Conservation (phyloP, 2,329 filamentous ascomycete species). For the Blumeria hordei region DNA sequence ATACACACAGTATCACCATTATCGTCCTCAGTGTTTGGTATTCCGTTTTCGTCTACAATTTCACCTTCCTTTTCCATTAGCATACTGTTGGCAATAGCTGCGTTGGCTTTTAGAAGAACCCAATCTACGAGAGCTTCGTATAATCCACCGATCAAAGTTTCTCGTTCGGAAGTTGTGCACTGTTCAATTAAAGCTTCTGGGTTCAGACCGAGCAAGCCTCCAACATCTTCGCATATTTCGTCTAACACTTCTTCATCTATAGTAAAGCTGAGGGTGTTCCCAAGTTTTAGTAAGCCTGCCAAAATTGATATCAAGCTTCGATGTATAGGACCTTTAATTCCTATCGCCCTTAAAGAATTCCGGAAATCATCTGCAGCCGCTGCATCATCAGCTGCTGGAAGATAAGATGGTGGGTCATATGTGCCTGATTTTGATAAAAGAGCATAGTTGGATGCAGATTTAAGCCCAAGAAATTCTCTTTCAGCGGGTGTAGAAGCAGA, state of each 20-base stretch:
- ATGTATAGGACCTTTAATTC: slow-evolving; percentile 69
- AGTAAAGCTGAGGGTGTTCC: slow-evolving; percentile 66
- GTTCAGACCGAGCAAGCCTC: slow-evolving; percentile 64
- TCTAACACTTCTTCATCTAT: slow-evolving; percentile 69
- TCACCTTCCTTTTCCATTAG: slow-evolving; percentile 37
- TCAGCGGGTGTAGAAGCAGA: slow-evolving; percentile 77
- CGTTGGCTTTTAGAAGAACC: slow-evolving; percentile 75
- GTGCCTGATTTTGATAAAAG: slow-evolving; percentile 66
- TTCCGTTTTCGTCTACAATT: slow-evolving; percentile 41
- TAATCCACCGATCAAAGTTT: slow-evolving; percentile 58
- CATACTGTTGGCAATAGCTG: slow-evolving; percentile 57
- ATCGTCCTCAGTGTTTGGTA: slow-evolving; percentile 45
- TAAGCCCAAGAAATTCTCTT: slow-evolving; percentile 65
- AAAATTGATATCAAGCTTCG: slow-evolving; percentile 68
- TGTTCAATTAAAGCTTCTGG: slow-evolving; percentile 58
- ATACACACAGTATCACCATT: slow-evolving; percentile 67
- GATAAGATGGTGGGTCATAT: slow-evolving; percentile 64
- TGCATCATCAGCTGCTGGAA: slow-evolving; percentile 78
- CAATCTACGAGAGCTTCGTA: slow-evolving; percentile 92
- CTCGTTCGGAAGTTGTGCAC: slow-evolving; percentile 64
- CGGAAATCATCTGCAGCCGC: slow-evolving; percentile 88
- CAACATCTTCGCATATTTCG: slow-evolving; percentile 72
- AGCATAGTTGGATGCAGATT: slow-evolving; percentile 50
- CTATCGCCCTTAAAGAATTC: slow-evolving; percentile 64
- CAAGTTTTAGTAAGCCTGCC: slow-evolving; percentile 71